Evolutionary conservation across 768 basidiomycete genomes (phyloP).

Genomic region (Ramaria sp.): DNA sequence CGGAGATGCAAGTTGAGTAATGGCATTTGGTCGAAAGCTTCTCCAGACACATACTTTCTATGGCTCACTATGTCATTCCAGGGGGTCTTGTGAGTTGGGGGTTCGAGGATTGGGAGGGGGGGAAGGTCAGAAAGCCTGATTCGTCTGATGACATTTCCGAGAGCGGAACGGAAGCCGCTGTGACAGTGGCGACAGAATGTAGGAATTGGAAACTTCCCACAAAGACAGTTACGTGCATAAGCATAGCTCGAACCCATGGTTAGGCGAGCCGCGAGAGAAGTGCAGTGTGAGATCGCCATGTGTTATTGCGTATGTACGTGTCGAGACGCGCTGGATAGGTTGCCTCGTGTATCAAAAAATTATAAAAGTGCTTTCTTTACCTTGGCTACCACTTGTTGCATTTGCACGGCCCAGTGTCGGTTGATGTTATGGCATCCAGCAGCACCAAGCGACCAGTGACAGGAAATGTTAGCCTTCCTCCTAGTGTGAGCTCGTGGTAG

Average conservation of each 20-base stretch:
- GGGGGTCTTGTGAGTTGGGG: too few species aligned
- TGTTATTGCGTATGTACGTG: neutral
- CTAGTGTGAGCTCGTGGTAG: neutral
- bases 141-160: too few species aligned
- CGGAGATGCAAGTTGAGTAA: too few species aligned
- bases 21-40: too few species aligned
- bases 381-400: neutral
- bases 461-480: neutral
- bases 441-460: neutral
- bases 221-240: too few species aligned
- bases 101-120: too few species aligned
- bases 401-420: neutral
- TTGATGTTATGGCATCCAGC: neutral
- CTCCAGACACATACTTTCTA: too few species aligned
- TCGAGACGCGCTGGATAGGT: neutral
- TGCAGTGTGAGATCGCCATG: neutral
- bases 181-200: too few species aligned
- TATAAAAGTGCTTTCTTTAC: neutral
- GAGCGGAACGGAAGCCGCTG: too few species aligned
- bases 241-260: neutral
- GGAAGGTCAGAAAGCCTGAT: too few species aligned
- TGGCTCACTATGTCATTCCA: too few species aligned
- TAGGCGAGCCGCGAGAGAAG: neutral
- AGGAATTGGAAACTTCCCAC: too few species aligned
- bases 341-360: constrained; percentile 10